Base-by-base conservation (phyloP, 768 basidiomycete species). In the Pisolithus microcarpus region DNA sequence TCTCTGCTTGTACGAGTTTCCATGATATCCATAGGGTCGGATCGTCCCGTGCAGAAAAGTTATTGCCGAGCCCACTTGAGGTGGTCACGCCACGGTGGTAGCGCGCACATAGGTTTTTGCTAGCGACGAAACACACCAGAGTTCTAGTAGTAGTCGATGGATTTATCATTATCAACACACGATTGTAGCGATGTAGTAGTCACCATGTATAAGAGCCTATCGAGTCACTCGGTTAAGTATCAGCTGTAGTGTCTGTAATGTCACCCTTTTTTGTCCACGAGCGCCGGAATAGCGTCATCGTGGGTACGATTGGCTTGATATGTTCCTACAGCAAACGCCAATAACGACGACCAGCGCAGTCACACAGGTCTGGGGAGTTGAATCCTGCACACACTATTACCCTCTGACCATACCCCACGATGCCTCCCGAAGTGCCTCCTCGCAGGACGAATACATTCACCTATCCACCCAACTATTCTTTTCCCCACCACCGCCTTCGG, bases 401-500 rank as follows among this genome's bases (percentile, higher is more conserved):
- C 56, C 43, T 48, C 26, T 46, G 36, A 46, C 24, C 54, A 34
- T 34, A 34, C 34, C 34, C 11, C 34, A 59, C 50, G 56, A 67
- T 67, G 66, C 56, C 68, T 48, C 23, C 53, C 15, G 58, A 53
- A 49, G 49, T 50, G 31, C 60, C 44, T 31, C 30, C 48, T 42
- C 63, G 61, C 54, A 59, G 24, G 52, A 58, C 62, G 1, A 52
- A 50, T 42, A 37, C 50, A 26, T 87, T 88, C 66, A 81, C 77
- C 19, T 72, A 80, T 57, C 85, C 86, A 3, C 77, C 77, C 40
- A 73, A 80, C 58, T 90, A 89, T 60, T 60, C 75, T 23, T 88
- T 90, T 57, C 79, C 84, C 19, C 75, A 75, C 46, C 77, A 86
- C 59, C 83, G 85, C 49, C 79, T 90, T 43, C 62, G 70, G 51